phyloP scores from a whole-genome alignment of 2,329 filamentous ascomycete species.

The Fusarium beomiforme region DNA sequence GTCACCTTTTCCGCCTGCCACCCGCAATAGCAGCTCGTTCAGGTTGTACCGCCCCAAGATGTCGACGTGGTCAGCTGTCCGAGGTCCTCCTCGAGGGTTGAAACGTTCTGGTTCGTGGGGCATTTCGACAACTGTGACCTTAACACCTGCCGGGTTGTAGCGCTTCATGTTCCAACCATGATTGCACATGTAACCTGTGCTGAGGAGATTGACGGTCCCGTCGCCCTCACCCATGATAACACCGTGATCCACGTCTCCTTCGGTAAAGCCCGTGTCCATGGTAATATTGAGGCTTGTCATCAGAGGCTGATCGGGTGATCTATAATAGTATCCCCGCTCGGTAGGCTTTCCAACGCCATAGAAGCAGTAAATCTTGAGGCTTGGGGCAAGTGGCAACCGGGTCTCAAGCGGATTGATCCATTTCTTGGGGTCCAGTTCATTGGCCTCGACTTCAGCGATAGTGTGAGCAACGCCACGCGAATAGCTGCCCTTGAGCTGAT shows the following conservation, averaged over 20 bases:
- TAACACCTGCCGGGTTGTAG: slow-evolving; percentile 87
- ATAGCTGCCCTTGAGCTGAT: slow-evolving; percentile 78
- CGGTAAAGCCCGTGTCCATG: slow-evolving; percentile 72
- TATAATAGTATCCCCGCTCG: slow-evolving; percentile 92
- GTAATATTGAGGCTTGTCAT: slow-evolving; percentile 77
- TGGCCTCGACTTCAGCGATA: slow-evolving; percentile 79
- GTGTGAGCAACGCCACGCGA: slow-evolving; percentile 90
- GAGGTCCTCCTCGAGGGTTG: slow-evolving; percentile 77
- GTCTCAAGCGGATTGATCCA: slow-evolving; percentile 97
- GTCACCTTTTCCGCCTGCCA: slow-evolving; percentile 86
- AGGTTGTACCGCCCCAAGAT: slow-evolving; percentile 89
- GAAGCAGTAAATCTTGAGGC: slow-evolving; percentile 96
- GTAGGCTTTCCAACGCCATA: slow-evolving; percentile 95
- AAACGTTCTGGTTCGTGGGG: slow-evolving; percentile 94
- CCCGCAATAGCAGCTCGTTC: slow-evolving; percentile 88
- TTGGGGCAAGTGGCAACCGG: slow-evolving; percentile 84
- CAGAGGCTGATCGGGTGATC: slow-evolving; percentile 70
- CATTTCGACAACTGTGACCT: slow-evolving; percentile 93
- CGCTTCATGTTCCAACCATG: slow-evolving; percentile 93
- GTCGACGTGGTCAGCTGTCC: slow-evolving; percentile 91
- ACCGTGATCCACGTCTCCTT: slow-evolving; percentile 78
- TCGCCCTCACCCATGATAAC: slow-evolving; percentile 97
- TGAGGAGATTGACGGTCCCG: slow-evolving; percentile 93
- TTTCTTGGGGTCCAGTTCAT: slow-evolving; percentile 79
- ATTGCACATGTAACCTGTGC: slow-evolving; percentile 95